Evolutionary conservation across 345 rosid species (phyloP), one percentile per base, ranked within the genome.

Genomic region (Populus ilicifolia): DNA sequence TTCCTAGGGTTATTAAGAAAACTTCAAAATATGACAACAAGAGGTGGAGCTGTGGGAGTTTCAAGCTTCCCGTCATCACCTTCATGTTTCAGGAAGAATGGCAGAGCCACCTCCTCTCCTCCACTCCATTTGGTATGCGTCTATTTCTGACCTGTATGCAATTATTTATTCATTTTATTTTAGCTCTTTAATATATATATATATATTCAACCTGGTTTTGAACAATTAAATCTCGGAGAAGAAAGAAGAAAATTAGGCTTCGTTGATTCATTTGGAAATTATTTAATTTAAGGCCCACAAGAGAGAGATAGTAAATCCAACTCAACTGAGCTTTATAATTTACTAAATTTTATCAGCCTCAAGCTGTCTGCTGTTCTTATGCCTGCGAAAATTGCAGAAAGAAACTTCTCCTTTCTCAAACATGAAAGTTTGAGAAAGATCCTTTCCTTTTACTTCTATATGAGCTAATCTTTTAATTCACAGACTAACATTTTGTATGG

Each of bases 31-130:
- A 90, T 92, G 91, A 90, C 93, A 75, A 74, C 77, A 52, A 80
- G 80, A 50, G 86, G 85, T 77, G 90, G 91, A 80, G 82, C 90
- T 56, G 84, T 85, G 64, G 89, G 93, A 78, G 82, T 86, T 67
- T 80, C 92, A 12, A 88, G 85, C 83, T 86, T 89, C 78, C 83
- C 90, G 39, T 87, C 88, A 46, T 80, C 88, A 65, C 84, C 90
- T 79, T 87, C 89, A 9, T 75, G 66, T 77, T 77, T 81, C 50
- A 43, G 76, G 69, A 78, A 82, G 69, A 84, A 77, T 8, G 80
- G 79, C 86, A 83, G 80, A 82, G 69, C 75, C 59, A 43, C 74
- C 69, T 74, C 81, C 69, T 76, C 73, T 75, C 70, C 80, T 33
- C 5, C 39, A 36, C 74, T 83, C 70, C 77, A 75, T 80, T 62